phyloP scores from a whole-genome alignment of 768 basidiomycete genomes.

The Macrolepiota albuminosa region DNA sequence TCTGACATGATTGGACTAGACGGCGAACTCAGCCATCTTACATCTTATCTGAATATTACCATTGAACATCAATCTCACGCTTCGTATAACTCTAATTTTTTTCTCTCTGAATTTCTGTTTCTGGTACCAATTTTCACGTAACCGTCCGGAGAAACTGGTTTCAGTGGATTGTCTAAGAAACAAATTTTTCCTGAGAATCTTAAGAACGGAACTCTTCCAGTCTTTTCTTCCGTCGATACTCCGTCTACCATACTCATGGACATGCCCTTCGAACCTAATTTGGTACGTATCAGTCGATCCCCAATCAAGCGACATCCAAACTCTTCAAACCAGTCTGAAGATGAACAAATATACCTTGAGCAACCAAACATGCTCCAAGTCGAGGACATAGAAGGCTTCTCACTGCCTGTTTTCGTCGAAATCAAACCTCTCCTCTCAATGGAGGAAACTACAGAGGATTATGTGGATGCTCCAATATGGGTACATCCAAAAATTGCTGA shows the following conservation, averaged over 20 bases:
- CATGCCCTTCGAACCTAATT: background rate
- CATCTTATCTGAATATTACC: background rate
- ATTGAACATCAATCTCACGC: background rate
- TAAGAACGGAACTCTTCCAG: background rate
- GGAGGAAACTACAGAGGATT: background rate
- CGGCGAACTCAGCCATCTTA: background rate
- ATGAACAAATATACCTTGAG: background rate
- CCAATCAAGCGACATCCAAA: background rate
- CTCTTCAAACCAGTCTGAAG: background rate
- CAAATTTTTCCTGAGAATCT: background rate
- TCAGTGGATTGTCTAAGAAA: background rate
- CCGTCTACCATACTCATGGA: background rate
- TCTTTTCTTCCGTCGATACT: no score
- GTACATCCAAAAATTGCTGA: background rate
- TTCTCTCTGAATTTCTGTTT: background rate
- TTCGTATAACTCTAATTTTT: background rate
- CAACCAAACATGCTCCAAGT: background rate
- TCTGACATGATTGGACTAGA: background rate
- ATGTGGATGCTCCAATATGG: background rate
- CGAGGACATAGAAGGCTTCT: constrained; percentile 1
- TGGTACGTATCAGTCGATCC: background rate
- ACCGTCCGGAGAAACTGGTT: background rate
- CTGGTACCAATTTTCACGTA: background rate
- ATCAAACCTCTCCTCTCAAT: constrained; percentile 3
- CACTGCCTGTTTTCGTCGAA: background rate